Evolutionary conservation across 768 basidiomycete species (phyloP).

Genomic region (Mycena floridula): DNA sequence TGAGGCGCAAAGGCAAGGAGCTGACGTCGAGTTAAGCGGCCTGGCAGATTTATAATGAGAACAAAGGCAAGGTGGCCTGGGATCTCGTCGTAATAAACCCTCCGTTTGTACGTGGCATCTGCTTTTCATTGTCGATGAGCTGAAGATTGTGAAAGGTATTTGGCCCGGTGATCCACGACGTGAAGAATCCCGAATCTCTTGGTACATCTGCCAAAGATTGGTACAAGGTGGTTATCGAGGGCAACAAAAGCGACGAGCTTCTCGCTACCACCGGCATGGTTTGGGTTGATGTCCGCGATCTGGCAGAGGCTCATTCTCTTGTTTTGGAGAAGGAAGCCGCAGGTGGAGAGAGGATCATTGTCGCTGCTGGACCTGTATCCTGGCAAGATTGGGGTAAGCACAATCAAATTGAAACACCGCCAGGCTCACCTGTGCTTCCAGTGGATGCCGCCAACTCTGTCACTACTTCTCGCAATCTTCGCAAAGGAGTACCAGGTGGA

Average conservation of each 20-base stretch:
- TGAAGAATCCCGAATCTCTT: slow-evolving; percentile 25
- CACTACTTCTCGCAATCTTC: background rate
- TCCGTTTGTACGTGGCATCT: slow-evolving; percentile 34
- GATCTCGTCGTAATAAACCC: slow-evolving; percentile 52
- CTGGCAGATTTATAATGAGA: slow-evolving; percentile 35
- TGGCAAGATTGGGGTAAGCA: slow-evolving; percentile 31
- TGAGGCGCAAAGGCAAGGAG: background rate
- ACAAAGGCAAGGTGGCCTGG: slow-evolving; percentile 38
- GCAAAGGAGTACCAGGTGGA: no score
- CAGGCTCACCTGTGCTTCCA: slow-evolving; percentile 6
- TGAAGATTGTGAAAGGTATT: slow-evolving; percentile 17
- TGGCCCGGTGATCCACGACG: slow-evolving; percentile 39
- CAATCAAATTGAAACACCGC: background rate
- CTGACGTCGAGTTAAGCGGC: slow-evolving; percentile 23
- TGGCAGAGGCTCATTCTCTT: slow-evolving; percentile 48
- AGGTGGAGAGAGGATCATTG: slow-evolving; percentile 51
- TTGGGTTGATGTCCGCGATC: slow-evolving; percentile 51
- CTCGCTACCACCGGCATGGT: slow-evolving; percentile 15
- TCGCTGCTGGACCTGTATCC: no score
- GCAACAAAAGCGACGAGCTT: slow-evolving; percentile 13
- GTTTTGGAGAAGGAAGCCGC: slow-evolving; percentile 48
- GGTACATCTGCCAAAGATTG: slow-evolving; percentile 30
- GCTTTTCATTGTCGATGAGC: background rate
- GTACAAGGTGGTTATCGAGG: slow-evolving; percentile 20
- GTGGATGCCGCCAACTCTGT: slow-evolving; percentile 25